These are phyloP conservation scores for Lecanicillium sp. DNA, from an alignment of 2,329 filamentous ascomycete species.

Conservation along the genomic window DNA sequence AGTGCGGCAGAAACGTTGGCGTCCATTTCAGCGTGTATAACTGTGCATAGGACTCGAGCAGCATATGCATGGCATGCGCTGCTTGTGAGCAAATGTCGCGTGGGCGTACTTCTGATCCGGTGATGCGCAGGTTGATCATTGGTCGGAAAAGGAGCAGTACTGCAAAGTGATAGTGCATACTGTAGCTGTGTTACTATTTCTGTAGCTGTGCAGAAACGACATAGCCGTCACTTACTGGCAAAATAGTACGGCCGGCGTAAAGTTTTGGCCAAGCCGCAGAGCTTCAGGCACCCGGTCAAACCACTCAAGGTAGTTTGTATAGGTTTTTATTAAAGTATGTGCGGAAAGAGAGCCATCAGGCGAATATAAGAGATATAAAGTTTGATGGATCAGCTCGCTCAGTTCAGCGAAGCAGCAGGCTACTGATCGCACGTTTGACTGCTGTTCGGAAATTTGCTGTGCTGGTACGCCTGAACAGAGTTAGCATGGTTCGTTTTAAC, in stretches of 20 bases:
- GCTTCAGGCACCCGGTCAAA: constrained; percentile 58
- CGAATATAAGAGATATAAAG: constrained; percentile 61
- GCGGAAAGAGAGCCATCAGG: constrained; percentile 58
- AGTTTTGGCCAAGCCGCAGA: constrained; percentile 56
- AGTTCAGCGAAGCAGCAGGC: constrained; percentile 62
- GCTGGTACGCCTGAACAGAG: constrained; percentile 44
- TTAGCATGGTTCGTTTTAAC: constrained; percentile 5
- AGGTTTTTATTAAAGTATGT: constrained; percentile 52
- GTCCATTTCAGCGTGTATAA: constrained; percentile 50
- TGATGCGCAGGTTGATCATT: too few species aligned
- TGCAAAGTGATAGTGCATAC: constrained; percentile 63
- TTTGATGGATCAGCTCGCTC: constrained; percentile 65
- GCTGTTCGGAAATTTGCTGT: too few species aligned
- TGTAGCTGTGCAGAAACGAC: not conserved
- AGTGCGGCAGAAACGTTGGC: constrained; percentile 52
- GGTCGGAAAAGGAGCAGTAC: constrained; percentile 66
- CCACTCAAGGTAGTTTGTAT: constrained; percentile 64
- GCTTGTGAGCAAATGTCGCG: constrained; percentile 58
- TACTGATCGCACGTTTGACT: constrained; percentile 58
- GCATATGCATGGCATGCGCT: constrained; percentile 48
- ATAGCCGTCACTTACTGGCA: constrained; percentile 62
- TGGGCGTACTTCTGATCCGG: constrained; percentile 56
- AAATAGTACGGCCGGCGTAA: constrained; percentile 63
- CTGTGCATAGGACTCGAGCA: constrained; percentile 46
- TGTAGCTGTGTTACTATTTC: constrained; percentile 18